Conservation (phyloP, 805 yeast species). For the Spathaspora hagerdaliae region DNA sequence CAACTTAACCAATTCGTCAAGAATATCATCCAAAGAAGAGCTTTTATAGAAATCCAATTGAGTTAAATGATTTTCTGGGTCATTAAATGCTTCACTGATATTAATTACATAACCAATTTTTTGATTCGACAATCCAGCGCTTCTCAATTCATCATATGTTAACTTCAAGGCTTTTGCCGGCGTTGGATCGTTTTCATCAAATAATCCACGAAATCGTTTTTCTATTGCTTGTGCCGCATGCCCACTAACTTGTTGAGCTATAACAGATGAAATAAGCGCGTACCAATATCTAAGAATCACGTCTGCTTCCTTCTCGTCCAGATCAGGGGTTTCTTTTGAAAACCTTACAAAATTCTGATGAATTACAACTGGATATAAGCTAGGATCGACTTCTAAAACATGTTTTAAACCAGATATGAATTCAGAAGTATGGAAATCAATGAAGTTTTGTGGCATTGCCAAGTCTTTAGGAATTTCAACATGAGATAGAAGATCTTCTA, state of each 20-base stretch:
- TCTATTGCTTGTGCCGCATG: slow-evolving; percentile 71
- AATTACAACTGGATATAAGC: slow-evolving; percentile 30
- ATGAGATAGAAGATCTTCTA: slow-evolving; percentile 15
- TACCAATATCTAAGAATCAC: slow-evolving; percentile 32
- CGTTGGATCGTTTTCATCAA: slow-evolving; percentile 41
- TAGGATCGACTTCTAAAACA: slow-evolving; percentile 26
- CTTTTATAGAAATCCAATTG: slow-evolving; percentile 32
- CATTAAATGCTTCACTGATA: slow-evolving; percentile 49
- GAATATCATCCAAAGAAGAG: slow-evolving; percentile 42
- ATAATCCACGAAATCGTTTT: slow-evolving; percentile 36
- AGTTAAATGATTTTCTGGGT: slow-evolving; percentile 29
- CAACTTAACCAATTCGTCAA: slow-evolving; percentile 45
- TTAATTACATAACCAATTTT: slow-evolving; percentile 63
- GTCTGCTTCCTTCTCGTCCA: slow-evolving; percentile 10
- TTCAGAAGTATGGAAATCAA: slow-evolving; percentile 26
- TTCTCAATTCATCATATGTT: slow-evolving; percentile 47
- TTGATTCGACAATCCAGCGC: slow-evolving; percentile 64
- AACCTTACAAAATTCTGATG: slow-evolving; percentile 24
- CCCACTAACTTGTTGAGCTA: slow-evolving; percentile 77
- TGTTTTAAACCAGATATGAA: slow-evolving; percentile 30
- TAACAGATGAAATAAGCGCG: slow-evolving; percentile 38
- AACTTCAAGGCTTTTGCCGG: slow-evolving; percentile 44
- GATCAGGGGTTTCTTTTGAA: slow-evolving; percentile 5
- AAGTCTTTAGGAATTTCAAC: slow-evolving; percentile 11
- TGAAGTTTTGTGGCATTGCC: slow-evolving; percentile 24